Percentiles rank a stretch among this genome's conserved stretches.
These are phyloP conservation scores for Pyrenochaeta sp. DNA, from an alignment of 2,329 filamentous ascomycete genomes.

Conservation along the genomic window DNA sequence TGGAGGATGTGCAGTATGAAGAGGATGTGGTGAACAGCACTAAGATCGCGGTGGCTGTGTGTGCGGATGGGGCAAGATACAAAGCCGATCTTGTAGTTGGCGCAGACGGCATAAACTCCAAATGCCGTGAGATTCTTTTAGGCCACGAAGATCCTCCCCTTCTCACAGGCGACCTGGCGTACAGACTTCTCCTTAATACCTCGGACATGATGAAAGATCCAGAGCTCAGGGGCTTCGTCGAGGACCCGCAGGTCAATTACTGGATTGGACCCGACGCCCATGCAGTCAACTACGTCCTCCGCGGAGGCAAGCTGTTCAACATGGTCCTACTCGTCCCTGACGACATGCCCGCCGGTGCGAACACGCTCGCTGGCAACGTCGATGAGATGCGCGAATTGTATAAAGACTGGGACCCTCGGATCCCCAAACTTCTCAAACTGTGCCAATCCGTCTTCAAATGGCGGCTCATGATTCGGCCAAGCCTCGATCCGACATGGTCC, in stretches of 20 bases:
- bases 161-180: conserved; percentile 61
- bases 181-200: conserved; percentile 58
- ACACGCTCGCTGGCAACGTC: conserved; percentile 60
- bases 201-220: conserved; percentile 58
- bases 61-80: conserved; percentile 49
- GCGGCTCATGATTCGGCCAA: conserved; percentile 65
- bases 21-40: conserved; percentile 18
- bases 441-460: conserved; percentile 69
- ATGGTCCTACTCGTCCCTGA: conserved; percentile 62
- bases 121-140: conserved; percentile 56
- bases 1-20: conserved; percentile 53
- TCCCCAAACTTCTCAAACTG: conserved; percentile 63
- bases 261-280: conserved; percentile 63
- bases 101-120: conserved; percentile 59
- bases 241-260: conserved; percentile 61
- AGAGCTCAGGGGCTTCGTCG: conserved; percentile 56
- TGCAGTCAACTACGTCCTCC: conserved; percentile 60
- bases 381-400: conserved; percentile 64
- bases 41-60: conserved; percentile 52
- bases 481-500: conserved; percentile 64
- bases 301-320: conserved; percentile 60
- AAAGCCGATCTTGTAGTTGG: conserved; percentile 58
- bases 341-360: conserved; percentile 57
- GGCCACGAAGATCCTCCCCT: conserved; percentile 57
- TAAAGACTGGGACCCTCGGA: conserved; percentile 65